Base-by-base conservation (phyloP, 2,329 filamentous ascomycete species). In the Aspergillus latus region DNA sequence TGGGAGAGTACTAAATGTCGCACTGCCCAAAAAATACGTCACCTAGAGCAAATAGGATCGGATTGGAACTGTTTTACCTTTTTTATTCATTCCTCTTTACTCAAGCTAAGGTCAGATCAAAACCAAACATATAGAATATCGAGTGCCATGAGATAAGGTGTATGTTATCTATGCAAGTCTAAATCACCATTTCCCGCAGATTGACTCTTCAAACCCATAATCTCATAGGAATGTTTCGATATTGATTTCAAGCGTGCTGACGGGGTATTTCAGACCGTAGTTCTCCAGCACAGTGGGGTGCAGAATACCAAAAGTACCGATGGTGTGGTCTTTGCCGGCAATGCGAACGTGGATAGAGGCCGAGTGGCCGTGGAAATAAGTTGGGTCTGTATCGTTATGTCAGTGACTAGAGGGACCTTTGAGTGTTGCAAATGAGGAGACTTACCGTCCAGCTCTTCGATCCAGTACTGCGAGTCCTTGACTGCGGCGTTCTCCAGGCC, bases 211-310 rank as follows among this genome's bases (percentile, higher is more conserved):
- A 21, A 21, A 21, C 21, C 21, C 21, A 21, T 21, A 21, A 21
- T 21, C 21, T 21, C 63, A 96, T 77, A 97, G 80, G 82, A 99
- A 95, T 64, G 89, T 85, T 77, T 97, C 93, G 32, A 97, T 84
- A 76, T 97, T 96, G 72, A 99, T 84, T 80, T 99, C 94, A 64
- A 99, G 78, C 43, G 90, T 92, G 77, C 92, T 97, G 66, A 96
- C 92, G 42, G 94, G 93, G 80, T 92, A 91, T 83, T 85, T 90
- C 70, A 97, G 81, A 67, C 96, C 92, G 75, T 94, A 97, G 68
- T 95, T 94, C 72, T 96, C 91, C 68, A 97, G 79, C 62, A 97
- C 94, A 5, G 86, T 88, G 43, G 94, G 95, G 75, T 99, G 93
- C 71, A 99, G 76, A 64, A 99, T 93, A 67, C 94, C 94, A 70